Evolutionary conservation across 768 basidiomycete genomes (phyloP).

Genomic region (Myochromella boudieri): DNA sequence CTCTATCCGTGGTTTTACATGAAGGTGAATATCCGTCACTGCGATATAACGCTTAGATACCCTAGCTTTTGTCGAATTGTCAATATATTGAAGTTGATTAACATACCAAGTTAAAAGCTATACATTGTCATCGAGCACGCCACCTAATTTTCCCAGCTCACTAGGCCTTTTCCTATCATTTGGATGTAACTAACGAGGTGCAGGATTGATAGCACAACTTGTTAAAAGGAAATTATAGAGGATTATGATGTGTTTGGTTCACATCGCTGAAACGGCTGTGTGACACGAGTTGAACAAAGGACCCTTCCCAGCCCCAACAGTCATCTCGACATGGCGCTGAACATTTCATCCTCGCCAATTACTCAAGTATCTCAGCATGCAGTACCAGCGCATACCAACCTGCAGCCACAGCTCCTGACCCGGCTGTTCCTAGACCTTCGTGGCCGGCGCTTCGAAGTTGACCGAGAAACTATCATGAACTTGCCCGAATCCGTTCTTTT

Average conservation of each 20-base stretch:
- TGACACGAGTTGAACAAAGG: slow-evolving; percentile 9
- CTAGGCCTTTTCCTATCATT: too few species aligned
- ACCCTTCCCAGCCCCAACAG: slow-evolving; percentile 4
- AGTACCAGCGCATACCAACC: slow-evolving; percentile 61
- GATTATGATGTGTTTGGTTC: slow-evolving; percentile 18
- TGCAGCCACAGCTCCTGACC: slow-evolving; percentile 87
- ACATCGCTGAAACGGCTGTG: neutral
- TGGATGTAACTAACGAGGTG: too few species aligned
- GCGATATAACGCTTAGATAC: too few species aligned
- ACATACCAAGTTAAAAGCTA: too few species aligned
- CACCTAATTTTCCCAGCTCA: too few species aligned
- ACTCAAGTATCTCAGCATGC: slow-evolving; percentile 65
- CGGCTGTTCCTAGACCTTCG: slow-evolving; percentile 91
- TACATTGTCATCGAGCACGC: too few species aligned
- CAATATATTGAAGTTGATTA: too few species aligned
- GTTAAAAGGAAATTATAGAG: neutral
- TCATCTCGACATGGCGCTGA: slow-evolving; percentile 33
- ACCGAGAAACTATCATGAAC: slow-evolving; percentile 97
- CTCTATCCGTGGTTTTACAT: too few species aligned
- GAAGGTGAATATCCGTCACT: too few species aligned
- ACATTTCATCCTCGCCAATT: slow-evolving; percentile 50
- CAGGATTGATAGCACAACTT: too few species aligned
- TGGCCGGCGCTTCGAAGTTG: slow-evolving; percentile 88
- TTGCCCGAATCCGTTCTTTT: slow-evolving; percentile 95
- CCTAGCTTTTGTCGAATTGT: too few species aligned